Base-by-base conservation (phyloP, 2,329 filamentous ascomycete genomes). In the Penicillium palitans region DNA sequence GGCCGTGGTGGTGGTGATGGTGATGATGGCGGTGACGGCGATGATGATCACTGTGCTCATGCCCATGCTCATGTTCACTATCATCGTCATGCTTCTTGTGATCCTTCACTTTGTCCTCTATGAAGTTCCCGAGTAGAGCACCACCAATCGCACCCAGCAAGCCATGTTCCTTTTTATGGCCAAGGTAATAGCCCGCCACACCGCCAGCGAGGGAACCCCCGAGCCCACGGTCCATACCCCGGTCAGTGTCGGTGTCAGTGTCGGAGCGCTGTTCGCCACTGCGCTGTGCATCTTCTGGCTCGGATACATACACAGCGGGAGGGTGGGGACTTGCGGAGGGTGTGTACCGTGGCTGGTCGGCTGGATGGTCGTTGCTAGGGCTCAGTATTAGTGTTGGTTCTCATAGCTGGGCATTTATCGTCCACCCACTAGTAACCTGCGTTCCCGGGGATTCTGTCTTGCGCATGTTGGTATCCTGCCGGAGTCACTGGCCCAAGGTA, bases 61-160 rank as follows among this genome's bases (percentile, higher is more conserved):
- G 49, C 19, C 41, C 45, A 47, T 64, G 59, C 19, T 53, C 58
- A 33, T 64, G 59, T 24, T 55, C 58, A 33, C 63, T 56, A 29
- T 55, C 52, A 66, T 66, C 51, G 69, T 68, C 60, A 47, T 60
- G 46, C 10, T 60, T 56, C 64, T 77, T 77, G 62, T 76, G 71
- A 40, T 78, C 71, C 74, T 85, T 84, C 63, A 76, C 63, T 64
- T 82, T 80, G 63, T 86, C 79, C 64, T 85, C 82, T 0, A 83
- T 65, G 60, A 84, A 82, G 67, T 76, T 80, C 2, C 84, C 84
- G 2, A 82, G 55, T 46, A 87, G 77, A 0, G 83, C 84, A 55
- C 84, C 84, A 4, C 82, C 81, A 29, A 87, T 69, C 0, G 83
- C 81, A 12, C 84, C 84, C 10, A 87, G 70, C 31, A 87, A 72